Conservation (phyloP, 257 asterid genomes). For the Leptodermis oblonga region DNA sequence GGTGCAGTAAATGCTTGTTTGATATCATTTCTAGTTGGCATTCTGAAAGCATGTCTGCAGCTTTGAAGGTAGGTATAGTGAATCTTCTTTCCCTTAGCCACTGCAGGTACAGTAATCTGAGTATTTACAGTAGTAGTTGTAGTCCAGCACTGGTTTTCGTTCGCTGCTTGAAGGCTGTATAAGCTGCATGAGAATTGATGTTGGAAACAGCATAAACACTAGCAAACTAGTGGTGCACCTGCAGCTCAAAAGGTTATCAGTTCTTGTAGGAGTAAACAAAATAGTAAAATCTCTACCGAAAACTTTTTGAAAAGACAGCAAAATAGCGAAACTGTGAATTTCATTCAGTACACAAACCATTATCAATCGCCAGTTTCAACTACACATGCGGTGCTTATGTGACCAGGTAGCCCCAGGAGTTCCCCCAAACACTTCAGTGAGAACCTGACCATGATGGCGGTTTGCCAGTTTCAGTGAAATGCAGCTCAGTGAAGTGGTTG, state of each 20-base stretch:
- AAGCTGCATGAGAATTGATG: not conserved
- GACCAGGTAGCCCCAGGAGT: slow-evolving; percentile 35
- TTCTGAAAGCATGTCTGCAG: not conserved
- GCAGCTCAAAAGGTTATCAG: not conserved
- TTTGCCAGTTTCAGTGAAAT: not conserved
- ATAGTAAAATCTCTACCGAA: not conserved
- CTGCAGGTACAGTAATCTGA: not conserved
- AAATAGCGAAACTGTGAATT: not conserved
- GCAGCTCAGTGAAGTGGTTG: slow-evolving; percentile 13
- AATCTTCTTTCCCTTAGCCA: not conserved
- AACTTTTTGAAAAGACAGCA: not conserved
- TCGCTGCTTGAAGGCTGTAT: not conserved
- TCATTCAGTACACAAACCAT: not conserved
- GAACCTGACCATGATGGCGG: not conserved
- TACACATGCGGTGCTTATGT: not conserved
- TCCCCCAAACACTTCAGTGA: slow-evolving; percentile 57
- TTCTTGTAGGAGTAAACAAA: not conserved
- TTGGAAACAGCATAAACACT: not conserved
- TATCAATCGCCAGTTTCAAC: not conserved
- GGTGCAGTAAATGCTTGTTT: not conserved
- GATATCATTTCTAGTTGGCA: not conserved
- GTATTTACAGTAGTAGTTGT: not conserved
- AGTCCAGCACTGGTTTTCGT: not conserved
- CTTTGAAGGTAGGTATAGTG: not conserved
- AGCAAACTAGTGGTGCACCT: not conserved